These are phyloP conservation scores for Orbilia quercus DNA, from an alignment of 2,329 filamentous ascomycete genomes.

Conservation along the genomic window DNA sequence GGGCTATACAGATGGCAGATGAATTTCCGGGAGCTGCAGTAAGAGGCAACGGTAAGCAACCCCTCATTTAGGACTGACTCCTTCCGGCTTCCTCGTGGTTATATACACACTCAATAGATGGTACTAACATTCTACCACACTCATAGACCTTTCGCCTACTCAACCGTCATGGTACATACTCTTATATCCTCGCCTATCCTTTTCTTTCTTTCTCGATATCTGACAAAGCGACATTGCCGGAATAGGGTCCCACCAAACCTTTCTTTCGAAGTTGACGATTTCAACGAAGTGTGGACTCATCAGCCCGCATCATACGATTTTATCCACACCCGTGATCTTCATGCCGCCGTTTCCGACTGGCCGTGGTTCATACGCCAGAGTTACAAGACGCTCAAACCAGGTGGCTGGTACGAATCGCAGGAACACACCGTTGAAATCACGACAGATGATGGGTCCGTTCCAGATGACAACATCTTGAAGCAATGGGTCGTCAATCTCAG, in stretches of 20 bases:
- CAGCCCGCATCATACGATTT: constrained; percentile 57
- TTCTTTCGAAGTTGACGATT: constrained; percentile 59
- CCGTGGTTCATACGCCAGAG: constrained; percentile 68
- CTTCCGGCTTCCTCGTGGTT: no score
- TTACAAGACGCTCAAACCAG: constrained; percentile 65
- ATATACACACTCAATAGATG: no score
- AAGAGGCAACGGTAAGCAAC: constrained; percentile 55
- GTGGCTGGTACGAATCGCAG: constrained; percentile 64
- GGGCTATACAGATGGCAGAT: constrained; percentile 66
- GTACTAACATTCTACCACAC: constrained; percentile 50
- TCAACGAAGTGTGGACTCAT: constrained; percentile 58
- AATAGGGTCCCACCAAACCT: constrained; percentile 57
- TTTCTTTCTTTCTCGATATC: neutral
- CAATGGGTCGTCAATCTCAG: constrained; percentile 34
- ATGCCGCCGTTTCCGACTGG: constrained; percentile 71
- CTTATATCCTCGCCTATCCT: neutral
- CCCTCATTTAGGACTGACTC: constrained; percentile 63
- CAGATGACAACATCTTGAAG: constrained; percentile 42
- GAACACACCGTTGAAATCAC: constrained; percentile 58
- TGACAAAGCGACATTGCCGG: neutral
- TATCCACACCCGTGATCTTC: constrained; percentile 65
- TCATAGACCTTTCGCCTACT: constrained; percentile 62
- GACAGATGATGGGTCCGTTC: constrained; percentile 55
- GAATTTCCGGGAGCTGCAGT: constrained; percentile 57
- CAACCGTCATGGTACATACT: constrained; percentile 59